Evolutionary conservation across 2,329 filamentous ascomycete genomes (phyloP).

Genomic region (Plenodomus lindquistii): DNA sequence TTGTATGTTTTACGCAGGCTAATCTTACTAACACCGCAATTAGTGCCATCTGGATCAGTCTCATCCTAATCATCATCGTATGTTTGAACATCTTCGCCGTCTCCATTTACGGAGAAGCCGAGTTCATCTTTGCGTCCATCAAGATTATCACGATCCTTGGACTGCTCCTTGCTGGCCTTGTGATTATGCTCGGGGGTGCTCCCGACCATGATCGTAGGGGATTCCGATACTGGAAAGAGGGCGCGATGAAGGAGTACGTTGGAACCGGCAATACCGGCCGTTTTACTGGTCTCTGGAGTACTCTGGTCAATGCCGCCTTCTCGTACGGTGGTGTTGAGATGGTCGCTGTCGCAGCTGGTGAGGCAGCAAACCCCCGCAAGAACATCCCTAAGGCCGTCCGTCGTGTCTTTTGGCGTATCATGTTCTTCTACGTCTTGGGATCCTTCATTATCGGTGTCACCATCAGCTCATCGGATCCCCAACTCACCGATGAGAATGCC

Average conservation of each 20-base stretch:
- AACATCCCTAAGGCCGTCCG: constrained; percentile 59
- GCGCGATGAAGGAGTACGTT: constrained; percentile 53
- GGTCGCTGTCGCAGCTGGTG: constrained; percentile 44
- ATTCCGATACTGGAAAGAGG: constrained; percentile 71
- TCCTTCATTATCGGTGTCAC: constrained; percentile 63
- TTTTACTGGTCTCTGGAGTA: constrained; percentile 64
- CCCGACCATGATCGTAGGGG: constrained; percentile 50
- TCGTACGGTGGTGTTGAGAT: constrained; percentile 44
- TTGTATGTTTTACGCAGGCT: too few relatives aligned
- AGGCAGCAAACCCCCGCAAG: constrained; percentile 42
- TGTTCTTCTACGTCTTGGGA: constrained; percentile 58
- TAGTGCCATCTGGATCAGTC: constrained; percentile 39
- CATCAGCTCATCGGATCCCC: constrained; percentile 58
- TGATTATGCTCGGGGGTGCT: constrained; percentile 44
- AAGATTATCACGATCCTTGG: constrained; percentile 50
- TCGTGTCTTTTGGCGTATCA: constrained; percentile 59
- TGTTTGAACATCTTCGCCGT: constrained; percentile 43
- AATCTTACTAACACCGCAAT: not conserved
- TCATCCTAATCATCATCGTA: constrained; percentile 43
- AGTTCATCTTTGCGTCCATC: constrained; percentile 54
- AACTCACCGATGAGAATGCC: constrained; percentile 52
- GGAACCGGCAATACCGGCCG: constrained; percentile 63
- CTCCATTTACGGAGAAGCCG: constrained; percentile 51
- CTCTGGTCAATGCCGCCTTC: constrained; percentile 59
- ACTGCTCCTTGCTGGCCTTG: constrained; percentile 33